Conservation (phyloP, 805 yeast species). For the Kuraishia piskuri region DNA sequence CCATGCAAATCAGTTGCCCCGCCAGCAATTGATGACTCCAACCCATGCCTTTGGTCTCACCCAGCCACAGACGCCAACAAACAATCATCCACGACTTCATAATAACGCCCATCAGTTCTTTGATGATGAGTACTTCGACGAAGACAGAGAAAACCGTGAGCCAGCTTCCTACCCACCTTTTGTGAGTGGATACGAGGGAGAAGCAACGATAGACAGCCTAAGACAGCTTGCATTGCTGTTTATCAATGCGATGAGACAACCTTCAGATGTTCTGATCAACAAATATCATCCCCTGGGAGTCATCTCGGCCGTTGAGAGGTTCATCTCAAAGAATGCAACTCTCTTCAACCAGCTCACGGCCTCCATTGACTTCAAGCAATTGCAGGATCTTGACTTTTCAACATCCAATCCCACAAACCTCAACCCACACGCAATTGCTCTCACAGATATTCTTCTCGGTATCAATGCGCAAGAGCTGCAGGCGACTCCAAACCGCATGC, state of each 20-base stretch:
- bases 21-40: constrained; percentile 4
- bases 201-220: constrained; percentile 26
- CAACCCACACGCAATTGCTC: background rate
- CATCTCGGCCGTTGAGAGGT: constrained; percentile 31
- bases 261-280: constrained; percentile 42
- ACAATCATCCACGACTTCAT: background rate
- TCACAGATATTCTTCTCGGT: constrained; percentile 8
- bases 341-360: background rate
- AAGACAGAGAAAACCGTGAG: constrained; percentile 25
- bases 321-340: constrained; percentile 8
- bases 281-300: constrained; percentile 47
- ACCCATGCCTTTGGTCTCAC: background rate
- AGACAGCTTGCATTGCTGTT: constrained; percentile 35
- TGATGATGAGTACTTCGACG: constrained; percentile 16
- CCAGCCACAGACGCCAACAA: background rate
- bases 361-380: background rate
- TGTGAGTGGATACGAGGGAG: constrained; percentile 36
- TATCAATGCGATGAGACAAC: constrained; percentile 31
- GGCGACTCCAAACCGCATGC: background rate
- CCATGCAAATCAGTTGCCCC: background rate
- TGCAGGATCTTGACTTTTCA: background rate
- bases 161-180: constrained; percentile 32
- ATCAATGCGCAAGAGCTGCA: background rate
- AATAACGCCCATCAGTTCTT: background rate
- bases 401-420: background rate